Percentiles rank a stretch among this genome's conserved stretches.
These are phyloP conservation scores for Prunus fruticosa DNA, from an alignment of 306 rosid species.

Conservation along the genomic window DNA sequence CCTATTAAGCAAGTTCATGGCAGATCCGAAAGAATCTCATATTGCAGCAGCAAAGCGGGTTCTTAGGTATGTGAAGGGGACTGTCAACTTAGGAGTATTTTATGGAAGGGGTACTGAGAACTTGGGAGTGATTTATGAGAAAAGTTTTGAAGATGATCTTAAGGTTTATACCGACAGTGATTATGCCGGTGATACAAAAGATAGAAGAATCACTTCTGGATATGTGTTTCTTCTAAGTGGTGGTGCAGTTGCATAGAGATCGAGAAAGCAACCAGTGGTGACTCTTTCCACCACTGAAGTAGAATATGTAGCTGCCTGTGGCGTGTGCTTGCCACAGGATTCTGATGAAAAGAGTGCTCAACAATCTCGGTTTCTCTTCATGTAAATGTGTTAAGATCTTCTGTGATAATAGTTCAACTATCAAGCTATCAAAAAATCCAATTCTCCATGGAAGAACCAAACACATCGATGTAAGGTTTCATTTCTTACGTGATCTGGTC, in stretches of 20 bases:
- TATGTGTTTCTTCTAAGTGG: constrained; percentile 4
- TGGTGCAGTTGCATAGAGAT: neutral
- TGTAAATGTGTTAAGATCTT: neutral
- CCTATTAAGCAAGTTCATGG: neutral
- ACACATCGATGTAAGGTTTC: neutral
- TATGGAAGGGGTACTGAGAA: neutral
- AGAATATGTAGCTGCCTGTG: neutral
- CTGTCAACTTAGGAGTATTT: neutral
- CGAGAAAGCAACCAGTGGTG: neutral
- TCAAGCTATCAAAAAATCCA: neutral
- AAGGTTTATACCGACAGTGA: neutral
- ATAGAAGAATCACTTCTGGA: neutral
- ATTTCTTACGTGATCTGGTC: neutral
- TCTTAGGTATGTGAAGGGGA: constrained; percentile 1
- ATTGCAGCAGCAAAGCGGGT: neutral
- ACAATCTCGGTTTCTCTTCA: neutral
- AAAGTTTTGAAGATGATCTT: neutral
- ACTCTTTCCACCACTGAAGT: constrained; percentile 2
- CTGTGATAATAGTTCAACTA: neutral
- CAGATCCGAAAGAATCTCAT: neutral
- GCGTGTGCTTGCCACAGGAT: neutral
- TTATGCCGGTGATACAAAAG: neutral
- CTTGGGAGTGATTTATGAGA: neutral
- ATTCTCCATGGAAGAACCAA: neutral
- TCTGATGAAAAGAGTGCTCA: neutral